Evolutionary conservation across 192 early-diverging fungal genomes (phyloP), one percentile per base, ranked within the genome.

Genomic region (Gryganskiella cystojenkinii): DNA sequence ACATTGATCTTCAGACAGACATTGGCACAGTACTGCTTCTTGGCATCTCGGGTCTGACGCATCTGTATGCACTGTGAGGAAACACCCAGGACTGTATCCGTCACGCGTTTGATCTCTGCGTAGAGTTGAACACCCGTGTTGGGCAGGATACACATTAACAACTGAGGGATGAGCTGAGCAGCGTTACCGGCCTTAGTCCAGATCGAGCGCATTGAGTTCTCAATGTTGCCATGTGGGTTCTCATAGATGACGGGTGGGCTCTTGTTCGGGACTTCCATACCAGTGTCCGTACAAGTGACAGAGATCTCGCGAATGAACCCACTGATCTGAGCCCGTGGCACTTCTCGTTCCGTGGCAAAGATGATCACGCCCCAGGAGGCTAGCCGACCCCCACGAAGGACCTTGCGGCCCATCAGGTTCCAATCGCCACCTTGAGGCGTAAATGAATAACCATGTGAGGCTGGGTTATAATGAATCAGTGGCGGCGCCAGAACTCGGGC

Each of bases 1-100:
- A 88, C 86, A 72, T 95, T 94, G 74, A 96, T 89, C 85, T 96
- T 96, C 47, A 96, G 84, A 53, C 86, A 88, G n/a, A 96, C 83
- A 64, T 95, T 93, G 11, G 92, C 91, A 65, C 91, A 94, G 83
- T 96, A 96, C 79, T 95, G 92, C 22, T 76, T 58, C 19, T 67
- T 56, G 8, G 42, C 40, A n/a, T 45, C 50, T 9, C 22, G 5
- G 6, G 56, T 28, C 33, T 76, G 60, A 25, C 19, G 3, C 2
- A 34, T 15, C 7, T 56, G 27, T 0, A 60, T 58, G 20, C 72
- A 76, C 25, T 76, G 72, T 2, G 72, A 67, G 52, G 67, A 61
- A 3, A 61, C 19, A 0, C 64, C 72, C 0, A 7, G 4, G 2
- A 2, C 11, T 11, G 24, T 17, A 0, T 64, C 67, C 54, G 66